Evolutionary conservation across 805 yeast genomes (phyloP).

Genomic region (Priceomyces carsonii): DNA sequence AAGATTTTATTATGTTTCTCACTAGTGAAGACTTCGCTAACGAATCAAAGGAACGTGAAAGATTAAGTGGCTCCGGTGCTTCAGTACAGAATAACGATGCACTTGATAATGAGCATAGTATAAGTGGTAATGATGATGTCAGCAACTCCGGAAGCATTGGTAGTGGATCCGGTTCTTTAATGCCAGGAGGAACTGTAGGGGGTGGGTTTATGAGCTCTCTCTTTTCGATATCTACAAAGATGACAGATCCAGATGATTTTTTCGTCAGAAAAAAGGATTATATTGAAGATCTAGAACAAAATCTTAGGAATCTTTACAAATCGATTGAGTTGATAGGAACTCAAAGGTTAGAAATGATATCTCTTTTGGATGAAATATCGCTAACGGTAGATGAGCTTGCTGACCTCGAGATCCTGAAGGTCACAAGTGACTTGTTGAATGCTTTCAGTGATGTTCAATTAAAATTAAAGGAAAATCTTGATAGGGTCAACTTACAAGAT

Average conservation of each 20-base stretch:
- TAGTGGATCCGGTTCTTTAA: constrained; percentile 10
- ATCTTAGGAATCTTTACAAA: constrained; percentile 65
- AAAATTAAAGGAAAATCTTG: constrained; percentile 70
- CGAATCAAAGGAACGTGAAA: constrained; percentile 72
- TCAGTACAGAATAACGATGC: constrained; percentile 33
- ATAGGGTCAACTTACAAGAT: constrained; percentile 80
- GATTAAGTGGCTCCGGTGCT: constrained; percentile 54
- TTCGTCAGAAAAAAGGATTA: constrained; percentile 69
- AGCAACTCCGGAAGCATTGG: constrained; percentile 16
- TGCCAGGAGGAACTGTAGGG: constrained; percentile 15
- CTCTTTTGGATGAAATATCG: constrained; percentile 69
- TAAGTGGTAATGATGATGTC: constrained; percentile 34
- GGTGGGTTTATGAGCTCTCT: constrained; percentile 68
- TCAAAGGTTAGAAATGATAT: constrained; percentile 74
- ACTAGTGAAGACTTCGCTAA: constrained; percentile 67
- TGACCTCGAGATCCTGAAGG: constrained; percentile 70
- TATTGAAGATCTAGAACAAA: constrained; percentile 70
- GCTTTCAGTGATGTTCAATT: constrained; percentile 74
- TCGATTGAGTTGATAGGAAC: constrained; percentile 72
- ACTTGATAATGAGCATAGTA: constrained; percentile 33
- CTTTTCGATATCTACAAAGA: constrained; percentile 66
- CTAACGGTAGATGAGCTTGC: constrained; percentile 56
- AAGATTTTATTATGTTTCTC: constrained; percentile 76
- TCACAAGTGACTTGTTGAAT: constrained; percentile 59
- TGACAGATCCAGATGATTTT: constrained; percentile 76